Percentiles rank a stretch among this genome's conserved stretches.
Conservation (phyloP, 2,329 filamentous ascomycete species). For the Alternaria arborescens region DNA sequence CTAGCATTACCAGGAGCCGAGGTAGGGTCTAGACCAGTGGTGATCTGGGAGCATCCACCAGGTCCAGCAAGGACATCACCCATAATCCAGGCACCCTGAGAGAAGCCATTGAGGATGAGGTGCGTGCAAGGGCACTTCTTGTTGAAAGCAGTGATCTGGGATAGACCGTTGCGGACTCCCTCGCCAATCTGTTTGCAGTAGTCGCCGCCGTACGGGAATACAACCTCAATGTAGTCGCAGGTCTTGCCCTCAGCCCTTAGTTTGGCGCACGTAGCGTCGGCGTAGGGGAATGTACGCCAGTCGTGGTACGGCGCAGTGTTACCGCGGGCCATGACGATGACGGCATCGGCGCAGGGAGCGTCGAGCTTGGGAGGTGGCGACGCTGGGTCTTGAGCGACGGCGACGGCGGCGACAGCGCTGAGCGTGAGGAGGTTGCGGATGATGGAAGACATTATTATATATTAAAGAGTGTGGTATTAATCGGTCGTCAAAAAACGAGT, state of each 20-base stretch:
- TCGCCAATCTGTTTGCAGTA: constrained; percentile 30
- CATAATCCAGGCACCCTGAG: constrained; percentile 66
- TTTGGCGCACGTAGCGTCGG: constrained; percentile 32
- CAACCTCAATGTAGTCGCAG: constrained; percentile 37
- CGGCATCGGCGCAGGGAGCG: constrained; percentile 33
- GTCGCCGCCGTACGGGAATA: constrained; percentile 24
- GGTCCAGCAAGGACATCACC: constrained; percentile 66
- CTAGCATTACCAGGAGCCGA: constrained; percentile 35
- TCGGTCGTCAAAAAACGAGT: constrained; percentile 30
- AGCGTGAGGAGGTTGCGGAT: constrained; percentile 32
- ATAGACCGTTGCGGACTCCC: constrained; percentile 30
- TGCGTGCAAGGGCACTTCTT: constrained; percentile 63
- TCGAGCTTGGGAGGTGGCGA: constrained; percentile 27
- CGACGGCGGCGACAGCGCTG: constrained; percentile 35
- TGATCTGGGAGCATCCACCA: constrained; percentile 30
- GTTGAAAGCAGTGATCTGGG: constrained; percentile 63
- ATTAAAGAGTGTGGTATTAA: constrained; percentile 34
- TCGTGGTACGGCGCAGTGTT: constrained; percentile 36
- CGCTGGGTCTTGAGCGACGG: constrained; percentile 42
- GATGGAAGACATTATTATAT: constrained; percentile 39
- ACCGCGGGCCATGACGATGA: constrained; percentile 37
- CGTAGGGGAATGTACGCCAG: constrained; percentile 31
- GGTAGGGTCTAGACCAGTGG: constrained; percentile 28
- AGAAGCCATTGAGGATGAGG: constrained; percentile 68
- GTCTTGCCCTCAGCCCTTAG: constrained; percentile 33